Base-by-base conservation (phyloP, 129 eudicot genomes). In the Ambrosia artemisiifolia region DNA sequence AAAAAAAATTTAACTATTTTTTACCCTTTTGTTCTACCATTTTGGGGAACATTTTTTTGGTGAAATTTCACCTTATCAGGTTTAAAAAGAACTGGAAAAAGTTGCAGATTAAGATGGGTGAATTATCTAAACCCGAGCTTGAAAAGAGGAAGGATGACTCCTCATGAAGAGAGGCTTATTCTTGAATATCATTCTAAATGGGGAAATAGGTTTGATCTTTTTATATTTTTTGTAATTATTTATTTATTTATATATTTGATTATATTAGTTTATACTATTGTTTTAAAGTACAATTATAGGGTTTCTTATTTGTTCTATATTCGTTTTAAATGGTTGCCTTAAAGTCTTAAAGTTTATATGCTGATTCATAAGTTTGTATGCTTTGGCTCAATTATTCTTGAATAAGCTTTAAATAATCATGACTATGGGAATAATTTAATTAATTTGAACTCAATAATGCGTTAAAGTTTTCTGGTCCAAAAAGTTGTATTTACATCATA, bases 51-150 rank as follows among this genome's bases (percentile, higher is more conserved):
- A 20, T 59, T 76, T 76, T 18, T 78, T 78, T 71, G 63, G 82
- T 71, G 59, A 53, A 78, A 63, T 78, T 56, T 81, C 74, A 71
- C 84, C 64, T 36, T 56, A 77, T 77, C 81, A 92, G 98, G 98
- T 87, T 83, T 92, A 68, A 88, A 87, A 85, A 82, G 98, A 81
- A 88, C 89, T 65, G 98, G 96, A 59, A 92, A 92, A 80, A 92
- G 98, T 81, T 92, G 98, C 91, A 81, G 98, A 75, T 77, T 92
- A 65, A 81, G 98, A 60, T 92, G 98, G 98, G 98, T 92, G 75
- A 92, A 92, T 80, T 92, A 92, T 84, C 89, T 92, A 6, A 83
- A 92, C 65, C 98, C 98, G 9, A 84, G 91, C n/a, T 91, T 92
- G 76, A 88, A 86, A 78, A 83, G 97, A 73, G 94, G 91, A 49